Evolutionary conservation across 495 filamentous ascomycete species (phyloP).

Genomic region (Neurospora cerealis): DNA sequence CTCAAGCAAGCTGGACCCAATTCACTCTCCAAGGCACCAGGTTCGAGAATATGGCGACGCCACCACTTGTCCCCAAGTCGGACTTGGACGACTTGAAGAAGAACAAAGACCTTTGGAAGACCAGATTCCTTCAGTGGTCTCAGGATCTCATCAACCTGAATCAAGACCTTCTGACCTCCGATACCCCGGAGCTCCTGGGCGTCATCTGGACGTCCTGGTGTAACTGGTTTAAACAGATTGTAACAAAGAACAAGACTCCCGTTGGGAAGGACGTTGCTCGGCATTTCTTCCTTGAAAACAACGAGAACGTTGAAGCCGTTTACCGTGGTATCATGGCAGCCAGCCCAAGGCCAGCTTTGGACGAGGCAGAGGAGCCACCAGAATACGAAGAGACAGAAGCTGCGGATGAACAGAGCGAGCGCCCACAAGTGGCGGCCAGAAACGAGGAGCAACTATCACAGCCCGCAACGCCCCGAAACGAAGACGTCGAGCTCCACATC

Average conservation of each 20-base stretch:
- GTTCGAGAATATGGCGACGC: background rate
- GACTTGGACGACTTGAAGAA: background rate
- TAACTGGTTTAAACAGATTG: constrained; percentile 8
- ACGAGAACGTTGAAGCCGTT: background rate
- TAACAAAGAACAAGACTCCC: constrained; percentile 5
- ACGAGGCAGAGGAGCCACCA: background rate
- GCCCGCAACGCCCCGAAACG: background rate
- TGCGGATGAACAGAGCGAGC: background rate
- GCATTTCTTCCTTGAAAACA: constrained; percentile 3
- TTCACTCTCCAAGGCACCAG: background rate
- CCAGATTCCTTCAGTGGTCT: constrained; percentile 14
- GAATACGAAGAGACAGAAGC: background rate
- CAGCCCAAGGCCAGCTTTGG: background rate
- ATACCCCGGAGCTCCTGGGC: background rate
- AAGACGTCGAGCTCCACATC: constrained; percentile 13
- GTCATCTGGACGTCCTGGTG: background rate
- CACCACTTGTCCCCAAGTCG: background rate
- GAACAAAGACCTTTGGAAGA: constrained; percentile 7
- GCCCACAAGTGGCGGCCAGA: background rate
- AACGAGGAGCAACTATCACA: background rate
- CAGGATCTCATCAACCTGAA: constrained; percentile 8
- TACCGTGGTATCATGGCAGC: background rate
- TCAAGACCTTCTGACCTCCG: background rate
- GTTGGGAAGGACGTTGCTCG: constrained; percentile 6
- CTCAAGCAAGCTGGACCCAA: background rate